Conservation (phyloP, 768 basidiomycete genomes). For the Hypsizygus marmoreus region DNA sequence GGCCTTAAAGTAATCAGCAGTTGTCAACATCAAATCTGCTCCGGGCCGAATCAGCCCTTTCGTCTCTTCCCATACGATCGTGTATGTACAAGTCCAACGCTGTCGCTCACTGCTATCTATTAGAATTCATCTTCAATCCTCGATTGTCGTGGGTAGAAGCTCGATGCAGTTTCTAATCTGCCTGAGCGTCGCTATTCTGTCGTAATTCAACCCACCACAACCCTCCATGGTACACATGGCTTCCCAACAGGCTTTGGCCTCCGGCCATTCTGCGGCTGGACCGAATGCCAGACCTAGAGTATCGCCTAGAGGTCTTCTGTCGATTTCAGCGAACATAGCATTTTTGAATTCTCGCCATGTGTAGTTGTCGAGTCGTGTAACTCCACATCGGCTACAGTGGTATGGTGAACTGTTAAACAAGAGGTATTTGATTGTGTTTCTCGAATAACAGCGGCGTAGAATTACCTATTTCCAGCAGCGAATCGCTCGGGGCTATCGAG, state of each 20-base stretch:
- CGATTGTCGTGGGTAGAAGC: slow-evolving; percentile 44
- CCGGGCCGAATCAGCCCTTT: no score
- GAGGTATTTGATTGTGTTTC: slow-evolving; percentile 1
- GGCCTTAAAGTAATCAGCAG: no score
- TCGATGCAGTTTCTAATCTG: slow-evolving; percentile 61
- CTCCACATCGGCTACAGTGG: slow-evolving; percentile 57
- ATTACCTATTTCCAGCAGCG: slow-evolving; percentile 46
- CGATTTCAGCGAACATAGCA: slow-evolving; percentile 58
- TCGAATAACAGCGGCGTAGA: background rate
- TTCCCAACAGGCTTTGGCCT: slow-evolving; percentile 64
- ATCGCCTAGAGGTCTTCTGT: slow-evolving; percentile 60
- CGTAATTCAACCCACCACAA: slow-evolving; percentile 61
- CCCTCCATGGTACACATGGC: slow-evolving; percentile 51
- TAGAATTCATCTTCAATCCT: slow-evolving; percentile 16
- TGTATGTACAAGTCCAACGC: no score
- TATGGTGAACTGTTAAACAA: slow-evolving; percentile 28
- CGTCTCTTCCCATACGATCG: no score
- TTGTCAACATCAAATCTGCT: no score
- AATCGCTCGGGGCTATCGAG: slow-evolving; percentile 66
- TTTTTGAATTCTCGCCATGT: slow-evolving; percentile 66
- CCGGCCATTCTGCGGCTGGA: slow-evolving; percentile 56
- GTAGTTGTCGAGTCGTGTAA: slow-evolving; percentile 53
- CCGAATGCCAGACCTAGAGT: slow-evolving; percentile 42
- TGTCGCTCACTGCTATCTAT: no score
- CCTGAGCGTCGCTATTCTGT: slow-evolving; percentile 56